Conservation (phyloP, 345 rosid genomes). For the Pistacia integerrima region DNA sequence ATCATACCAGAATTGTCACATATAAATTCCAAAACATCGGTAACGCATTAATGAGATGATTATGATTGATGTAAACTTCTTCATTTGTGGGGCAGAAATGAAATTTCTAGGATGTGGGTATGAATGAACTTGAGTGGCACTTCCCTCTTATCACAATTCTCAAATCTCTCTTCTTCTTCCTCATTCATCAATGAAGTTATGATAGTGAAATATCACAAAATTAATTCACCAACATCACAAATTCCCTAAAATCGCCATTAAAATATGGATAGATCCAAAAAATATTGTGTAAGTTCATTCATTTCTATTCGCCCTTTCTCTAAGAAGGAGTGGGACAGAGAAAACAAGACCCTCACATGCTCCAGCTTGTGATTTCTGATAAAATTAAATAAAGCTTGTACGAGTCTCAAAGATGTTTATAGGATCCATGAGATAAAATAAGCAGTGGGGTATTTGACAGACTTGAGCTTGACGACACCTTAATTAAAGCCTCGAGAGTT, state of each 20-base stretch:
- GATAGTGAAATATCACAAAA: too few relatives aligned
- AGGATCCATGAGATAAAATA: not conserved
- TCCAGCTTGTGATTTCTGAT: not conserved
- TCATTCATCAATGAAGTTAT: too few relatives aligned
- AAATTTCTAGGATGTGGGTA: not conserved
- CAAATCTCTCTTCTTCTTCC: too few relatives aligned
- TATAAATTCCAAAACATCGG: too few relatives aligned
- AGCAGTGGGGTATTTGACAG: not conserved
- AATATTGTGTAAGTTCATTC: too few relatives aligned
- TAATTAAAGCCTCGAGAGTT: not conserved
- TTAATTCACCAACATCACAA: too few relatives aligned
- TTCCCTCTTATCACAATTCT: too few relatives aligned
- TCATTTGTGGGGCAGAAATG: not conserved
- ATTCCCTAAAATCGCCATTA: too few relatives aligned
- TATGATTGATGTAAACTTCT: not conserved
- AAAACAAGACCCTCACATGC: not conserved
- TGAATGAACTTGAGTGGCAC: not conserved
- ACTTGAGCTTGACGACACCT: not conserved
- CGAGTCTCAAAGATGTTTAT: not conserved
- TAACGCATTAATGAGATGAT: too few relatives aligned
- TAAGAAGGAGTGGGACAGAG: not conserved
- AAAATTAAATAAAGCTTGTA: not conserved
- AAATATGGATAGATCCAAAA: too few relatives aligned
- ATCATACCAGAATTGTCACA: too few relatives aligned
- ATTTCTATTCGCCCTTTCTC: too few relatives aligned